phyloP scores from a whole-genome alignment of 129 eudicot genomes.

The Escallonia herrerae region DNA sequence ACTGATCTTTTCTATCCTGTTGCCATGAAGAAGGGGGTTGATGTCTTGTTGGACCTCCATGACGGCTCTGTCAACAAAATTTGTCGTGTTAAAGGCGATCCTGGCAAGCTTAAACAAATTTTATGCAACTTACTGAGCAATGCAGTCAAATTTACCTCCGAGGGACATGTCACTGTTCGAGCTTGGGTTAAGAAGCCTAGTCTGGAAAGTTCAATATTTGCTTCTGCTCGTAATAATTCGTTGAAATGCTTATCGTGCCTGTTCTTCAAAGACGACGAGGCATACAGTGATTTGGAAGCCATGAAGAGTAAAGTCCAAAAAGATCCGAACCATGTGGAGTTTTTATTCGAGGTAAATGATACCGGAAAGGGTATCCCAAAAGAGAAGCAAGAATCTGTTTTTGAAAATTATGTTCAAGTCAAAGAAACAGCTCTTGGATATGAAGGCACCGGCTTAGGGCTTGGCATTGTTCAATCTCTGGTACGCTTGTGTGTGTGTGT shows the following conservation, averaged over 20 bases:
- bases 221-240: slow-evolving; percentile 14
- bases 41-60: slow-evolving; percentile 51
- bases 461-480: slow-evolving; percentile 80
- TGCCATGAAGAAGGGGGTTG: slow-evolving; percentile 63
- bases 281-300: slow-evolving; percentile 4
- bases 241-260: slow-evolving; percentile 27
- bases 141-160: slow-evolving; percentile 73
- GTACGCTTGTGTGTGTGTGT: slow-evolving; percentile 21
- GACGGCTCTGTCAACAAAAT: slow-evolving; percentile 42
- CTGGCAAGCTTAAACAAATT: slow-evolving; percentile 59
- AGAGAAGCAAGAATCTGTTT: slow-evolving; percentile 55
- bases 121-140: slow-evolving; percentile 64
- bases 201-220: slow-evolving; percentile 17
- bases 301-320: slow-evolving; percentile 9
- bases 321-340: slow-evolving; percentile 55
- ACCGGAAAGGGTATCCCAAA: slow-evolving; percentile 85
- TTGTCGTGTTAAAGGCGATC: slow-evolving; percentile 68
- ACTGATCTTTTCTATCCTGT: slow-evolving; percentile 60
- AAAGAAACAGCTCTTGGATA: slow-evolving; percentile 35
- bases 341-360: slow-evolving; percentile 65
- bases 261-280: slow-evolving; percentile 11
- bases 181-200: slow-evolving; percentile 43
- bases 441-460: slow-evolving; percentile 84
- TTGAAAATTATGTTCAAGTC: slow-evolving; percentile 82
- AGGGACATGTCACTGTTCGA: slow-evolving; percentile 61